These are phyloP conservation scores for Cercospora sojina DNA, from an alignment of 2,329 filamentous ascomycete species.

Conservation along the genomic window DNA sequence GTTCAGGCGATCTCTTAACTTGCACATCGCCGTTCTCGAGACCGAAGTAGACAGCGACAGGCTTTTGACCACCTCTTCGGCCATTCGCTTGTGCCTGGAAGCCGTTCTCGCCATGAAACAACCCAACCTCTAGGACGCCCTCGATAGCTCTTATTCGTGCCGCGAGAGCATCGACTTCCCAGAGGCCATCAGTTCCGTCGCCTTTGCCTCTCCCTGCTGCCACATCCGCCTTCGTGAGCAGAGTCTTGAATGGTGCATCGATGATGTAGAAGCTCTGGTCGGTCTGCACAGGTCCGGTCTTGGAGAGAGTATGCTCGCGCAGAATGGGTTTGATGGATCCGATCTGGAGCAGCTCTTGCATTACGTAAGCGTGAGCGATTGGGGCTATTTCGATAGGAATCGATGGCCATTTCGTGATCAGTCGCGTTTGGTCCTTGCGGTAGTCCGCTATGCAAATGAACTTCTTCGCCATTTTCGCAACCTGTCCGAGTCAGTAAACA, in stretches of 20 bases:
- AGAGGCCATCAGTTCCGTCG: slow-evolving; percentile 57
- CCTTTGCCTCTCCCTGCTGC: slow-evolving; percentile 38
- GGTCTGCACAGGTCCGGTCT: slow-evolving; percentile 79
- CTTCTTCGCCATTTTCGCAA: slow-evolving; percentile 28
- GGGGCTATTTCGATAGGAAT: slow-evolving; percentile 95
- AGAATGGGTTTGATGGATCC: slow-evolving; percentile 71
- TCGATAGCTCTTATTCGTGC: slow-evolving; percentile 74
- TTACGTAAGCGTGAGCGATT: slow-evolving; percentile 73
- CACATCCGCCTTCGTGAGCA: slow-evolving; percentile 64
- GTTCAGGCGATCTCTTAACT: slow-evolving; percentile 28
- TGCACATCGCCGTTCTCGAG: slow-evolving; percentile 62
- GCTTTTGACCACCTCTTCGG: slow-evolving; percentile 76
- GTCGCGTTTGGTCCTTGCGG: slow-evolving; percentile 76
- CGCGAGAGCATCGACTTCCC: slow-evolving; percentile 77
- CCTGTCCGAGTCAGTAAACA: neutral
- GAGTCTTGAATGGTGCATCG: slow-evolving; percentile 77
- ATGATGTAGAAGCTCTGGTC: slow-evolving; percentile 88
- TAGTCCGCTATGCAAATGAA: slow-evolving; percentile 62
- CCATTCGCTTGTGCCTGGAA: slow-evolving; percentile 60
- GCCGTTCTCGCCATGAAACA: slow-evolving; percentile 83
- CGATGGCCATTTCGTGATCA: slow-evolving; percentile 73
- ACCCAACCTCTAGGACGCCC: slow-evolving; percentile 86
- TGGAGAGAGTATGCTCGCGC: slow-evolving; percentile 69
- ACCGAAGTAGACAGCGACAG: slow-evolving; percentile 91
- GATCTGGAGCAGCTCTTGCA: slow-evolving; percentile 68